Base-by-base conservation (phyloP, 106 monocot genomes). In the Apostasia ramifera region DNA sequence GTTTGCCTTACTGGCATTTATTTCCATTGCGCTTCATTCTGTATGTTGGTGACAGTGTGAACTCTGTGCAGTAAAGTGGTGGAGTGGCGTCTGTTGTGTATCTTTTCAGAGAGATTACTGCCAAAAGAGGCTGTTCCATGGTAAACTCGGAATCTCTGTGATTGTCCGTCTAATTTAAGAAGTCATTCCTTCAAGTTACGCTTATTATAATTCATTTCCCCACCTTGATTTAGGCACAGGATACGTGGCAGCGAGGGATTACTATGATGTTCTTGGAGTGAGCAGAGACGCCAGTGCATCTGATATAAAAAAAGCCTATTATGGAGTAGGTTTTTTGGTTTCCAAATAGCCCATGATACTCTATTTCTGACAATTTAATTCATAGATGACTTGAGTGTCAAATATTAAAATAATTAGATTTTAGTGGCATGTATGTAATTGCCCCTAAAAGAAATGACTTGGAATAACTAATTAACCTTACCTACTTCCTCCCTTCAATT, bases 251-350 rank as follows among this genome's bases (percentile, higher is more conserved):
- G 68, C 50, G 8, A 78, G 75, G 58, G 85, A 85, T 75, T 85
- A 68, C 38, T 85, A 85, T 49, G 78, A 81, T 44, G 81, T 85
- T 10, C 81, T 85, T 45, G 85, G 85, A 63, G 81, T 85, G 64
- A 81, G 63, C 73, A 85, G 78, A 53, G 58, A 75, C 61, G 81
- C 85, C 58, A 71, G 59, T 55, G 60, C 81, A 45, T 81, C 85
- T 38, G 85, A 85, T 10, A 78, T 85, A 46, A 85, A 85, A 78
- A 85, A 81, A 69, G 85, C 85, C 38, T 85, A 85, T 68, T 85
- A 85, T 69, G 78, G 37, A 74, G 85, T 85, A 74, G 40, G 59
- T 37, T 74, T 55, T 26, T 26, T 26, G 26, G 26, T 26, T 26
- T 26, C 26, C 26, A 26, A 26, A 26, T 26, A 26, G 26, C 26